Conservation (phyloP, 2,329 filamentous ascomycete genomes). For the Aureobasidium sp. region DNA sequence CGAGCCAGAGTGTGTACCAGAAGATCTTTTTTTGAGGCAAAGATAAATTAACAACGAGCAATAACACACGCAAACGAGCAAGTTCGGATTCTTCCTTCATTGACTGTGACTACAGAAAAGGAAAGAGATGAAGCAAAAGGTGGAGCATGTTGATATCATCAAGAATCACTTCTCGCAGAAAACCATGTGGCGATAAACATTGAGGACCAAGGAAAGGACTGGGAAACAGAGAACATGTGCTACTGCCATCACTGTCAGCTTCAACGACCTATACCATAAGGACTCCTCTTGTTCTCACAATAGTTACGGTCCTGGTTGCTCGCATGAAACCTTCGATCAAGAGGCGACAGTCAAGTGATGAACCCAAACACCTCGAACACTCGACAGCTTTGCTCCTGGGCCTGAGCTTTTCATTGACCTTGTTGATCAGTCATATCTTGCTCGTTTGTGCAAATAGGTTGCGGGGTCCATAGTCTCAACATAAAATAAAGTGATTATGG, state of each 20-base stretch:
- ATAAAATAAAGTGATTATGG: background rate
- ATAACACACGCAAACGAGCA: background rate
- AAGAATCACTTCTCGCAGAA: slow-evolving; percentile 88
- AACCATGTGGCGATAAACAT: slow-evolving; percentile 49
- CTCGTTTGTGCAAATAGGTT: too few species aligned
- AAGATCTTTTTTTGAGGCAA: background rate
- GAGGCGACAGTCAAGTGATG: background rate
- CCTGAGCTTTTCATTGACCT: background rate
- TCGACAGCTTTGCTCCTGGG: background rate
- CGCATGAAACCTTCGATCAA: background rate
- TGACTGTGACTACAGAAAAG: slow-evolving; percentile 48
- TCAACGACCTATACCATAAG: too few species aligned
- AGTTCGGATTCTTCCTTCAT: background rate
- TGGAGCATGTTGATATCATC: slow-evolving; percentile 89
- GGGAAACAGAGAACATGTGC: background rate
- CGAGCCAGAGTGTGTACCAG: background rate
- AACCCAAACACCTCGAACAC: background rate
- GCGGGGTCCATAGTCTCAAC: background rate
- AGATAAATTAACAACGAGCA: background rate
- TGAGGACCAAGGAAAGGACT: too few species aligned
- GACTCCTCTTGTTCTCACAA: too few species aligned
- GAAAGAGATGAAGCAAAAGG: slow-evolving; percentile 64
- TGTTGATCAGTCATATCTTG: background rate
- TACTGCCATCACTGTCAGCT: background rate
- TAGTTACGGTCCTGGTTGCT: too few species aligned